Conservation (phyloP, 2,329 filamentous ascomycete genomes). For the Pseudopithomyces maydicus region DNA sequence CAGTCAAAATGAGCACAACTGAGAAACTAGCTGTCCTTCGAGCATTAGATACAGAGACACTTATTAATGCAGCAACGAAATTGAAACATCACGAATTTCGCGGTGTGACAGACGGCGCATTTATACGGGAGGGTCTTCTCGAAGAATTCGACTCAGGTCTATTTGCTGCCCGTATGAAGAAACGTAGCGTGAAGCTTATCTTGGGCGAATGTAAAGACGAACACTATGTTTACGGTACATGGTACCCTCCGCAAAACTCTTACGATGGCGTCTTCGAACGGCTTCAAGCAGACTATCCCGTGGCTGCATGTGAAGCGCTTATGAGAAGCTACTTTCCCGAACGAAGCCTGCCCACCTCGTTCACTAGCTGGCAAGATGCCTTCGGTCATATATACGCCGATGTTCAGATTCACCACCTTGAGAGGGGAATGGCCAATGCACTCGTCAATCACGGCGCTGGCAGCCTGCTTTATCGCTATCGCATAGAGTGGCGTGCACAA, state of each 20-base stretch:
- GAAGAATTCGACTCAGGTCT: slow-evolving; percentile 54
- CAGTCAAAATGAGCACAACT: slow-evolving; percentile 40
- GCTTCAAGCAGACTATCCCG: slow-evolving; percentile 59
- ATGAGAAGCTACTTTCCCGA: slow-evolving; percentile 52
- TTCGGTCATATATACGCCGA: slow-evolving; percentile 63
- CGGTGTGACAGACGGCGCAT: slow-evolving; percentile 55
- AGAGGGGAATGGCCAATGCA: slow-evolving; percentile 56
- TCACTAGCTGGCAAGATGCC: slow-evolving; percentile 55
- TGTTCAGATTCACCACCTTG: slow-evolving; percentile 59
- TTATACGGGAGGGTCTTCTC: slow-evolving; percentile 53
- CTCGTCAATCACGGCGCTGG: slow-evolving; percentile 52
- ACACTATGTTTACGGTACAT: slow-evolving; percentile 57
- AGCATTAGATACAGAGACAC: slow-evolving; percentile 39
- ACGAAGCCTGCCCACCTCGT: slow-evolving; percentile 45
- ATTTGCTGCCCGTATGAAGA: slow-evolving; percentile 53
- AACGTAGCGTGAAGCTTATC: slow-evolving; percentile 55
- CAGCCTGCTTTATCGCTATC: slow-evolving; percentile 56
- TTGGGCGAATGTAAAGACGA: slow-evolving; percentile 62
- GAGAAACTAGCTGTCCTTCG: slow-evolving; percentile 57
- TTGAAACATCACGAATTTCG: slow-evolving; percentile 61
- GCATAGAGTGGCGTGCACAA: slow-evolving; percentile 59
- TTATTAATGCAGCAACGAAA: slow-evolving; percentile 50
- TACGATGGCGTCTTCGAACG: slow-evolving; percentile 51
- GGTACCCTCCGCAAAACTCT: slow-evolving; percentile 53
- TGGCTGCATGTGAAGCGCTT: slow-evolving; percentile 49